Conservation (phyloP, 192 early-diverging fungal genomes). For the Umbelopsis vinacea region DNA sequence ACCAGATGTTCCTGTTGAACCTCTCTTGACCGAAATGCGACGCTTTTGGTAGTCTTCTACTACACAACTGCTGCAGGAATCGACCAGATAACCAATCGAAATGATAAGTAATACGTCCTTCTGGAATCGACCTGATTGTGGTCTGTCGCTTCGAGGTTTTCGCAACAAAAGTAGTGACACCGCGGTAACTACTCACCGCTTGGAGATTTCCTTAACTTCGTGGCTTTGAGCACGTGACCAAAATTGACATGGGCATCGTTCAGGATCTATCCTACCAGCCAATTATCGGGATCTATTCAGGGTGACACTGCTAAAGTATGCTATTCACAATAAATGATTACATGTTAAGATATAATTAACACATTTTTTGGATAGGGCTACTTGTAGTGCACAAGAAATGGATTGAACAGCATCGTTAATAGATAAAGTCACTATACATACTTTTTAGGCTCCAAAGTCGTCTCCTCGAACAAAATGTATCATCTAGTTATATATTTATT, state of each 20-base stretch:
- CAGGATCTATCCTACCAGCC: neutral
- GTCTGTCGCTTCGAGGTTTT: constrained; percentile 7
- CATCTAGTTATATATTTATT: too few species aligned
- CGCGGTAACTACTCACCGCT: neutral
- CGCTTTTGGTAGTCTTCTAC: neutral
- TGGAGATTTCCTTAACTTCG: neutral
- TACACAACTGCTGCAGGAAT: neutral
- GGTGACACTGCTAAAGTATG: too few species aligned
- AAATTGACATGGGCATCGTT: neutral
- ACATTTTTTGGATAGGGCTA: too few species aligned
- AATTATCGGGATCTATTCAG: too few species aligned
- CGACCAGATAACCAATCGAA: neutral
- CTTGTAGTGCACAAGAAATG: too few species aligned
- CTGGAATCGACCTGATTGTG: neutral
- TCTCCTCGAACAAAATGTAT: too few species aligned
- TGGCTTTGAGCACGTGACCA: constrained; percentile 4
- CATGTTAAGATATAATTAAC: too few species aligned
- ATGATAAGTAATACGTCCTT: neutral
- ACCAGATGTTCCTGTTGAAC: constrained; percentile 6
- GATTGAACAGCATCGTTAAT: too few species aligned
- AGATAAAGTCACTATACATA: too few species aligned
- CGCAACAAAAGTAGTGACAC: neutral
- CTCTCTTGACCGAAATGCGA: neutral
- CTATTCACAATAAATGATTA: too few species aligned
- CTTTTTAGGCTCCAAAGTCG: too few species aligned